phyloP scores from a whole-genome alignment of 352 stramenopile genomes.

The Globisporangium nodosum region DNA sequence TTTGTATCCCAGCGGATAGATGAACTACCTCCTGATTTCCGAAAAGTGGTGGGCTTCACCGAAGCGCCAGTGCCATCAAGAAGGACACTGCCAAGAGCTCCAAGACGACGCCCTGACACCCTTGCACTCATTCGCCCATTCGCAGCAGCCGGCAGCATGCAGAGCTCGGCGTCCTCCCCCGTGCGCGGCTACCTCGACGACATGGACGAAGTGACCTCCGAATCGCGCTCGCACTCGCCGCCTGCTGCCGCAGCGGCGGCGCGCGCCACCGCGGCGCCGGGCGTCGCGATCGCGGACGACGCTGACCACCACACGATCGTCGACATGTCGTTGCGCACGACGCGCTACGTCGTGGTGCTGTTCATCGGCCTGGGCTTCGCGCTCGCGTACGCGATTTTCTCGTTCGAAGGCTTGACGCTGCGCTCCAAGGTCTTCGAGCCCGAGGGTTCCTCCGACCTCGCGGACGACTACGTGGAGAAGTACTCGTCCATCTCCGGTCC shows the following conservation, averaged over 20 bases:
- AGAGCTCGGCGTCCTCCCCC: not conserved
- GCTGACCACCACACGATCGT: constrained; percentile 18
- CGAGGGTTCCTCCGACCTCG: constrained; percentile 10
- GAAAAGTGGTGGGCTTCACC: not conserved
- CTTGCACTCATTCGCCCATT: not conserved
- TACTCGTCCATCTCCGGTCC: constrained; percentile 16
- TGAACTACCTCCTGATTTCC: not conserved
- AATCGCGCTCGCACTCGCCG: not conserved
- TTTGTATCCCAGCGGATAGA: not conserved
- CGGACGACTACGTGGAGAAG: constrained; percentile 10
- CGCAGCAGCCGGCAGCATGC: not conserved
- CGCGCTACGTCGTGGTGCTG: constrained; percentile 16
- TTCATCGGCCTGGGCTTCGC: constrained; percentile 13
- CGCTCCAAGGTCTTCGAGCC: constrained; percentile 5
- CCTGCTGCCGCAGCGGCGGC: not conserved
- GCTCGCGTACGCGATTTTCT: constrained; percentile 14
- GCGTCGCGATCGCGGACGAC: not conserved
- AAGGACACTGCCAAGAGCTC: not conserved
- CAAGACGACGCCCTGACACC: not conserved
- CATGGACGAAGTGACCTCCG: not conserved
- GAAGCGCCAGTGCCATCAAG: not conserved
- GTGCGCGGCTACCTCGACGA: not conserved
- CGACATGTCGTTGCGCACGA: constrained; percentile 18
- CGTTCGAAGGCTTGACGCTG: constrained; percentile 12
- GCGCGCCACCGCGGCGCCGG: not conserved